Evolutionary conservation across 345 rosid species (phyloP).

Genomic region (Cardamine resedifolia): DNA sequence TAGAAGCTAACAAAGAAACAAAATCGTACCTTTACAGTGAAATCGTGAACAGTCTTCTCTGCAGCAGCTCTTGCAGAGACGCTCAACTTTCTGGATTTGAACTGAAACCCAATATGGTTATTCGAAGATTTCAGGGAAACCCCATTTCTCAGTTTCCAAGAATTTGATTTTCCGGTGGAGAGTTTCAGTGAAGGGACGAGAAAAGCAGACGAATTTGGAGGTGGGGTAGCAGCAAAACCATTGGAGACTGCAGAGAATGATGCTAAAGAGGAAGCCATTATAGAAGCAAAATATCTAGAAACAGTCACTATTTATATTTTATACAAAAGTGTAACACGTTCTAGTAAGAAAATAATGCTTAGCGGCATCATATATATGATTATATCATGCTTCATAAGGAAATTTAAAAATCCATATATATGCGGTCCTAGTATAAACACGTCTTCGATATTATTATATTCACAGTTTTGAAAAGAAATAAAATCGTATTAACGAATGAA

Average conservation of each 20-base stretch:
- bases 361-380: neutral
- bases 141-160: constrained; percentile 47
- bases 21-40: constrained; percentile 66
- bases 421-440: constrained; percentile 10
- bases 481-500: neutral
- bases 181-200: constrained; percentile 38
- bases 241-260: constrained; percentile 34
- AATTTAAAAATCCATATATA: neutral
- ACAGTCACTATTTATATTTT: too few relatives aligned
- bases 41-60: constrained; percentile 65
- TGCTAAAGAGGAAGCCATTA: constrained; percentile 44
- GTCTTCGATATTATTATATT: constrained; percentile 10
- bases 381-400: neutral
- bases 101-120: constrained; percentile 26
- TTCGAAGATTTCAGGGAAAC: constrained; percentile 35
- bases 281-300: neutral
- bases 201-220: constrained; percentile 36
- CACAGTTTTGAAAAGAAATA: constrained; percentile 1
- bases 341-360: neutral
- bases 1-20: neutral
- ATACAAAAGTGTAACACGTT: neutral
- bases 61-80: too few relatives aligned
- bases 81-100: constrained; percentile 43
- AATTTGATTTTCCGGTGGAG: constrained; percentile 43
- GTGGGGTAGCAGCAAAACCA: constrained; percentile 24